Evolutionary conservation across 1,284 basidiomycete species (phyloP).

Genomic region (Cystobasidiaceae sp.): DNA sequence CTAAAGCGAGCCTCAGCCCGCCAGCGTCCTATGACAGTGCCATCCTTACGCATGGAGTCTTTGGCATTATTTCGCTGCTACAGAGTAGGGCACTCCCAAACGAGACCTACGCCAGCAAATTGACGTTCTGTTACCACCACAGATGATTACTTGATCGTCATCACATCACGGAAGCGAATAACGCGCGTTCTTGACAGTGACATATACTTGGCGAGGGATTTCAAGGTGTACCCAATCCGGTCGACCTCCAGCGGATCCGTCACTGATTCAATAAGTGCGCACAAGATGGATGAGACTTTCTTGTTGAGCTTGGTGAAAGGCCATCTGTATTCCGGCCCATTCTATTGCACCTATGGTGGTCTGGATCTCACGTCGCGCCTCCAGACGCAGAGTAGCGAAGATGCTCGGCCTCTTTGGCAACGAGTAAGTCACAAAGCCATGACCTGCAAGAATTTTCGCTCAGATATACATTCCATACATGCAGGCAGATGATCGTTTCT

Average conservation of each 20-base stretch:
- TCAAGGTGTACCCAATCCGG: conserved; percentile 71
- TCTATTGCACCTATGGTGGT: conserved; percentile 79
- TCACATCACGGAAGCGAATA: conserved; percentile 75
- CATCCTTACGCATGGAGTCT: conserved; percentile 66
- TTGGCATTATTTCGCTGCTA: conserved; percentile 82
- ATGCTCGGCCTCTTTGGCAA: conserved; percentile 60
- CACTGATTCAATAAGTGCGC: conserved; percentile 34
- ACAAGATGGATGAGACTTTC: conserved; percentile 79
- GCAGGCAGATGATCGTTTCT: conserved; percentile 90
- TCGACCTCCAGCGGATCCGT: background rate
- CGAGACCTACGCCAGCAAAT: background rate
- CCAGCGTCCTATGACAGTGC: conserved; percentile 50
- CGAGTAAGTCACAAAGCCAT: conserved; percentile 53
- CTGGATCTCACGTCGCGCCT: conserved; percentile 76
- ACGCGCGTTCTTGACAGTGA: conserved; percentile 77
- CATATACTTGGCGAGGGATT: conserved; percentile 84
- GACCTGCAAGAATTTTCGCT: conserved; percentile 46
- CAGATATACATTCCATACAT: conserved; percentile 34
- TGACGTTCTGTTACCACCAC: background rate
- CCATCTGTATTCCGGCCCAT: conserved; percentile 67
- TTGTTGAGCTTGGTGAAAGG: conserved; percentile 78
- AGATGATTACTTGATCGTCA: conserved; percentile 90
- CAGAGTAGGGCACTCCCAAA: conserved; percentile 55
- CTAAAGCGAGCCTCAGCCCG: conserved; percentile 43
- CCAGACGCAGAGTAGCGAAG: conserved; percentile 66